These are phyloP conservation scores for Ophiobolus disseminans DNA, from an alignment of 2,329 filamentous ascomycete species.

Conservation along the genomic window DNA sequence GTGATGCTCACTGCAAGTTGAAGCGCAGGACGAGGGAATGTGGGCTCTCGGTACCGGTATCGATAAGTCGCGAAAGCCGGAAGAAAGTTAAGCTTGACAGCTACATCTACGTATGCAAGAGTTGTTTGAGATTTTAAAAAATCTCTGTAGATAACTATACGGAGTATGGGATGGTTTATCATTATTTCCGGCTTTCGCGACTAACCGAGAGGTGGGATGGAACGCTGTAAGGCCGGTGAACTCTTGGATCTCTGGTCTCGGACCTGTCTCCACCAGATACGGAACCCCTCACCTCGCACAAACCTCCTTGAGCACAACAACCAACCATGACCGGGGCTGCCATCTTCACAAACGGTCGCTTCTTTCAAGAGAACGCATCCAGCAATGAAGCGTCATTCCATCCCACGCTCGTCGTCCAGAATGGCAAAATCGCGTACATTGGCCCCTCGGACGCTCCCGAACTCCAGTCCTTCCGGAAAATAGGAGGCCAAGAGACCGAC, in stretches of 20 bases:
- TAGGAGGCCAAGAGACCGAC: conserved; percentile 38
- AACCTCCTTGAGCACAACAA: not conserved
- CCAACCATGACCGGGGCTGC: conserved; percentile 19
- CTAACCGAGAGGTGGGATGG: not conserved
- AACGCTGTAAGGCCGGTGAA: conserved; percentile 4
- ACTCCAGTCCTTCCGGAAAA: conserved; percentile 33
- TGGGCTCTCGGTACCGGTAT: too few species aligned
- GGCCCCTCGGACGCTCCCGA: conserved; percentile 36
- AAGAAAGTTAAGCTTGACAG: too few species aligned
- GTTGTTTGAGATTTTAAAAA: too few species aligned
- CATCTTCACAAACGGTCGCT: conserved; percentile 37
- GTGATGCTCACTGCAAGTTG: too few species aligned
- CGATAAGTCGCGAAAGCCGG: too few species aligned
- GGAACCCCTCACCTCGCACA: conserved; percentile 6
- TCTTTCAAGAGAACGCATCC: conserved; percentile 25
- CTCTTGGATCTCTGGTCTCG: conserved; percentile 24
- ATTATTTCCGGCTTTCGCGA: too few species aligned
- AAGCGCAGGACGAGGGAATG: too few species aligned
- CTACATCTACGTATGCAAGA: too few species aligned
- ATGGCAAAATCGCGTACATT: conserved; percentile 53
- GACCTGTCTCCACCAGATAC: conserved; percentile 15
- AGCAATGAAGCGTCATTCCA: conserved; percentile 13
- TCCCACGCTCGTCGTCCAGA: conserved; percentile 50
- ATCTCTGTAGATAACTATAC: too few species aligned
- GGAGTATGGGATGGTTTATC: too few species aligned